Evolutionary conservation across 2,329 filamentous ascomycete genomes (phyloP), one percentile per base, ranked within the genome.

Genomic region (Lecanicillium sp.): DNA sequence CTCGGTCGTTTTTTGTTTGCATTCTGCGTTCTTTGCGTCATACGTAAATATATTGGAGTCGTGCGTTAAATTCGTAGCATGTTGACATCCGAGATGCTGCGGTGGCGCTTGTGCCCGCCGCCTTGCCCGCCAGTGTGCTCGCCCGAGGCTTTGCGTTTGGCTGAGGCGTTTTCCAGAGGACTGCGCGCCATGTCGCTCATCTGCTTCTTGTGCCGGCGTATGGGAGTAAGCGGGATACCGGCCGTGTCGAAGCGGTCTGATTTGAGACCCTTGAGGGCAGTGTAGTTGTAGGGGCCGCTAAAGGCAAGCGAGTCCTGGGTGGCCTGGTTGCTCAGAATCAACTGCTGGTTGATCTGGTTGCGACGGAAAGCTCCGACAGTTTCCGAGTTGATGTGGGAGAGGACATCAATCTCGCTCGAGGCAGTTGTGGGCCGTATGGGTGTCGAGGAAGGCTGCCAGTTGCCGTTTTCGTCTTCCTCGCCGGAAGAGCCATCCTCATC

Each of bases 291-390:
- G 6, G 78, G 74, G 43, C 77, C 71, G 45, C 79, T 75, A 62
- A 84, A 79, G 42, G 78, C 74, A 21, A 86, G 70, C 32, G 82
- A 81, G 56, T 84, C 77, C 49, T 77, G 68, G 30, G 78, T 81
- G 19, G 77, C 78, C 57, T 79, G 75, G 59, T 75, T 78, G 65
- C 77, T 80, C 53, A 77, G 64, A 50, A 81, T 78, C 51, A 81
- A 68, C 56, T 79, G 75, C 60, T 79, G 74, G 60, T 79, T 78
- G 71, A 72, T 81, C 61, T 79, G 81, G 63, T 79, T 83, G 54
- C 73, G 79, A 48, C 86, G 86, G 73, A 93, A 94, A 1, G 87
- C 85, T 30, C 86, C 86, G 29, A 93, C 86, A 12, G 84, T 79
- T 49, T 83, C 78, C 8, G 74, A 67, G 50, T 79, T 79, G 55